A percentile compares a stretch with the other conserved stretches of the same genome.
Evolutionary conservation across 495 filamentous ascomycete species (phyloP).

Genomic region (Neurospora discreta): DNA sequence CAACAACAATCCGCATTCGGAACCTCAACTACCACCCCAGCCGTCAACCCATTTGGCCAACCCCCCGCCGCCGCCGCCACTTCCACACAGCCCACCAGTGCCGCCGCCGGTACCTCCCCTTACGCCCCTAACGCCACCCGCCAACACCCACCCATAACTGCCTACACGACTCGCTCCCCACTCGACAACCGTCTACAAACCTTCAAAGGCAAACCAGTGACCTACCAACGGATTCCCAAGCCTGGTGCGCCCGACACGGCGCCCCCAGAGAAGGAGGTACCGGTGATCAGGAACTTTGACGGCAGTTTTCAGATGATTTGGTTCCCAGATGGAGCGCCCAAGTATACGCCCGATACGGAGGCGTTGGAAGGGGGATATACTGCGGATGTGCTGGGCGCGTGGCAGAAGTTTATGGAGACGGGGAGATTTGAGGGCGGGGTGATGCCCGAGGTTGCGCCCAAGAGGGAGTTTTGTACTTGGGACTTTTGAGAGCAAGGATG

Average conservation of each 20-base stretch:
- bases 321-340: slow-evolving; percentile 60
- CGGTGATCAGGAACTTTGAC: slow-evolving; percentile 27
- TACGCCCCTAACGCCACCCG: slow-evolving; percentile 30
- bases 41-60: slow-evolving; percentile 3
- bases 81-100: neutral
- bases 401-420: slow-evolving; percentile 45
- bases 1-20: slow-evolving; percentile 3
- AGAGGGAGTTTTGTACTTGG: slow-evolving; percentile 61
- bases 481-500: slow-evolving; percentile 44
- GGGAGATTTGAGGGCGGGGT: slow-evolving; percentile 51
- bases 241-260: neutral
- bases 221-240: slow-evolving; percentile 12
- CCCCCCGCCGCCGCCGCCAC: slow-evolving; percentile 1
- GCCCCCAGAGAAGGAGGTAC: slow-evolving; percentile 11
- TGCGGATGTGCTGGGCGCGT: slow-evolving; percentile 39
- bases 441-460: slow-evolving; percentile 62
- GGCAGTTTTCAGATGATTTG: slow-evolving; percentile 46
- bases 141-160: slow-evolving; percentile 30
- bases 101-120: slow-evolving; percentile 13
- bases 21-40: slow-evolving; percentile 17
- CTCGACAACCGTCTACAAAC: slow-evolving; percentile 21
- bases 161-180: slow-evolving; percentile 24
- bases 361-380: slow-evolving; percentile 34
- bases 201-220: slow-evolving; percentile 33
- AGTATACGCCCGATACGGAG: slow-evolving; percentile 42